Conservation (phyloP, 345 rosid genomes). For the Linum lewisii region DNA sequence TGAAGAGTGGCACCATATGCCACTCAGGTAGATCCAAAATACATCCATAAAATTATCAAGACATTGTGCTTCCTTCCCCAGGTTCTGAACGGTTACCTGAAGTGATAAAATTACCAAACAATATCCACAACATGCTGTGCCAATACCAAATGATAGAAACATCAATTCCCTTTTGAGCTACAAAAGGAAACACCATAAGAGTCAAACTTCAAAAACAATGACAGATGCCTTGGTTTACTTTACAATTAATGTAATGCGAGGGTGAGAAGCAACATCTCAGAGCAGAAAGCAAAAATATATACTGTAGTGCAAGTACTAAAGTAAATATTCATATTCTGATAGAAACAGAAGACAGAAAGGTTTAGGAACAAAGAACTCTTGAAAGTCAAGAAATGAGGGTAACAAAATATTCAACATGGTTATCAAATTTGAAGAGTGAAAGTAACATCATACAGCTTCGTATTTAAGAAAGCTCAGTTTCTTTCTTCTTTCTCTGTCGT, state of each 20-base stretch:
- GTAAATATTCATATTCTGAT: neutral
- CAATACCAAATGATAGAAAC: slow-evolving; percentile 68
- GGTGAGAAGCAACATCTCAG: neutral
- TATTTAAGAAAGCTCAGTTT: slow-evolving; percentile 75
- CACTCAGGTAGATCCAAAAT: no score
- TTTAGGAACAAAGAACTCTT: neutral
- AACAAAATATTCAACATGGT: neutral
- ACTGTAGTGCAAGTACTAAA: neutral
- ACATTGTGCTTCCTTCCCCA: slow-evolving; percentile 3
- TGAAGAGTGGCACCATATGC: neutral
- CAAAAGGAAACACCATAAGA: slow-evolving; percentile 16
- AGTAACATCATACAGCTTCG: slow-evolving; percentile 73
- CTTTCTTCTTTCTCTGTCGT: slow-evolving; percentile 78
- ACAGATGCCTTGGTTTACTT: neutral
- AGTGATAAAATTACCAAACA: slow-evolving; percentile 60
- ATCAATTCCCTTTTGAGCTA: slow-evolving; percentile 75
- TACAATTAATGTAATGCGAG: neutral
- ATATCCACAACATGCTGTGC: slow-evolving; percentile 69
- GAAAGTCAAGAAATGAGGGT: no score
- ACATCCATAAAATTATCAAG: neutral
- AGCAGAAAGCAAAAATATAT: neutral
- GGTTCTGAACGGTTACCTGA: slow-evolving; percentile 39
- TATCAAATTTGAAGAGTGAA: slow-evolving; percentile 14
- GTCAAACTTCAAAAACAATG: slow-evolving; percentile 9
- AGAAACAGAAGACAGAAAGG: neutral